phyloP scores from a whole-genome alignment of 2,329 filamentous ascomycete species.

The Exophiala mesophila region DNA sequence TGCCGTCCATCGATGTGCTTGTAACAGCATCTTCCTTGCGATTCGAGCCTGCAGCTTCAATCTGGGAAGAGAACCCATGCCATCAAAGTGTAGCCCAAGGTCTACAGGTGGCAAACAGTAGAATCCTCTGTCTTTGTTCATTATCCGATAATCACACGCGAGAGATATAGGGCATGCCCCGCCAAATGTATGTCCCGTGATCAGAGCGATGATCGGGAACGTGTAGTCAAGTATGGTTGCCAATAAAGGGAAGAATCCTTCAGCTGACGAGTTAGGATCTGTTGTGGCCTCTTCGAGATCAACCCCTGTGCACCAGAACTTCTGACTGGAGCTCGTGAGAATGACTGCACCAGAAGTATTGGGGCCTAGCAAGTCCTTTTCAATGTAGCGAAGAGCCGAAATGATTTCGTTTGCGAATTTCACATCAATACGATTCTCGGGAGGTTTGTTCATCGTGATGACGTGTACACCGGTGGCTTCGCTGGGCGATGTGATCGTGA shows the following conservation, averaged over 20 bases:
- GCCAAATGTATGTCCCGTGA: conserved; percentile 47
- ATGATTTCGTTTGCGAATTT: conserved; percentile 50
- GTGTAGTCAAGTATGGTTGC: conserved; percentile 47
- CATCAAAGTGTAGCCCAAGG: conserved; percentile 51
- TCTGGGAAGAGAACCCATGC: conserved; percentile 48
- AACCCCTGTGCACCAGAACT: conserved; percentile 44
- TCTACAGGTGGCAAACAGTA: conserved; percentile 50
- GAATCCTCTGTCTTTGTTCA: conserved; percentile 43
- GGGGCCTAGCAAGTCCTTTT: conserved; percentile 39
- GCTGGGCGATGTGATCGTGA: no score
- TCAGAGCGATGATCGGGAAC: conserved; percentile 42
- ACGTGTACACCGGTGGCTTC: no score
- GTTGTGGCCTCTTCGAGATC: conserved; percentile 43
- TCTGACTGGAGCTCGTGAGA: conserved; percentile 44
- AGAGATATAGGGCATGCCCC: conserved; percentile 44
- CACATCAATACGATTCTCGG: conserved; percentile 49
- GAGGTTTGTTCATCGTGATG: conserved; percentile 50
- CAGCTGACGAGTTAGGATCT: conserved; percentile 52
- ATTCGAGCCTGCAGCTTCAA: conserved; percentile 47
- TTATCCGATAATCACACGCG: conserved; percentile 43
- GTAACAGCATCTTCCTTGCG: conserved; percentile 51
- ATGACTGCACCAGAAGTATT: conserved; percentile 49
- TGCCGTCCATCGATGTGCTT: conserved; percentile 51
- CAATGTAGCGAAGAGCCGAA: conserved; percentile 42
- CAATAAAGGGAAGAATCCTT: conserved; percentile 51